Percentiles rank a stretch among this genome's conserved stretches.
phyloP scores from a whole-genome alignment of 139 green algal species.

The Chlorella sp. region DNA sequence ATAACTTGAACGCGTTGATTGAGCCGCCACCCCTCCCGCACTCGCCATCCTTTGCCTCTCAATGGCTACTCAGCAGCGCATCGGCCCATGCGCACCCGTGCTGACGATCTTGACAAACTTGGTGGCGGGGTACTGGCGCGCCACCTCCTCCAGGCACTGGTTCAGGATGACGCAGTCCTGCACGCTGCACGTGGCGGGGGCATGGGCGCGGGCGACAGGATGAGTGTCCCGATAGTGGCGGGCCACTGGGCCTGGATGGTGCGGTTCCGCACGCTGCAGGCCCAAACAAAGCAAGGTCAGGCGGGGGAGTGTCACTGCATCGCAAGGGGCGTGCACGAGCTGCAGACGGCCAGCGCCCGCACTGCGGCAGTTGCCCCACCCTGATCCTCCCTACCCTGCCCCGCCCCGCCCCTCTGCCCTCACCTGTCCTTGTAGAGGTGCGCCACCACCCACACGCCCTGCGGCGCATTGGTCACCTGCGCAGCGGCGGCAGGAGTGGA shows the following conservation, averaged over 20 bases:
- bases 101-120: constrained; percentile 93
- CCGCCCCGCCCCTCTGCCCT: neutral
- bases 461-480: constrained; percentile 77
- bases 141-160: constrained; percentile 76
- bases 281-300: neutral
- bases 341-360: neutral
- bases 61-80: neutral
- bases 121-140: constrained; percentile 73
- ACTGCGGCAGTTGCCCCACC: too few relatives aligned
- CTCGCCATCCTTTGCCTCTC: too few relatives aligned
- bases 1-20: too few relatives aligned
- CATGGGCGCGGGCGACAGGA: neutral
- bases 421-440: constrained; percentile 84
- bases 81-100: constrained; percentile 44
- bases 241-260: too few relatives aligned
- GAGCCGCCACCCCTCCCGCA: too few relatives aligned
- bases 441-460: constrained; percentile 81
- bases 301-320: neutral
- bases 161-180: constrained; percentile 68
- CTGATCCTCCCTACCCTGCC: neutral
- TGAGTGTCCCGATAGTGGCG: too few relatives aligned
- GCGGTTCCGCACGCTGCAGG: too few relatives aligned
- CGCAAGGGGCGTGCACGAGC: neutral
- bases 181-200: constrained; percentile 49
- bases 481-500: too few relatives aligned